Conservation (phyloP, 148 eudicot genomes). For the Vaccinium myrtillus region DNA sequence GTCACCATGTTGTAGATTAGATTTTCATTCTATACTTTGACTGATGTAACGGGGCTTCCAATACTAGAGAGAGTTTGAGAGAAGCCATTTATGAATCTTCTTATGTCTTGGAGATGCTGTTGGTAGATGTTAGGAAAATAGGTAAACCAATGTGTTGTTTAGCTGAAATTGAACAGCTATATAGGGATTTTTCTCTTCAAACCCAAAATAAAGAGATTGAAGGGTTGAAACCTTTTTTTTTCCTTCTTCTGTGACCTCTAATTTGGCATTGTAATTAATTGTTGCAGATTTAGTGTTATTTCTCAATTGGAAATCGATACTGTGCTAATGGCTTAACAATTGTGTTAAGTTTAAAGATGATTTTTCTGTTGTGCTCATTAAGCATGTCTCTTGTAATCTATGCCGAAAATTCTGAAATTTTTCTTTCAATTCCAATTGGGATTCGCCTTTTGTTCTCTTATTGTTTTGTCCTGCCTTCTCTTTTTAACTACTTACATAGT, state of each 20-base stretch:
- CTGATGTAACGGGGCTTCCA: constrained; percentile 12
- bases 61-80: constrained; percentile 6
- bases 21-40: constrained; percentile 18
- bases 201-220: background rate
- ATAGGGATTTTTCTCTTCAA: constrained; percentile 6
- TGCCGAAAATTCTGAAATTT: background rate
- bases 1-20: constrained; percentile 12
- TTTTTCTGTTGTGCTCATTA: background rate
- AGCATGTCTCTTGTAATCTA: background rate
- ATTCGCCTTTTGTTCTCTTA: too few species aligned
- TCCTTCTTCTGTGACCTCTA: background rate
- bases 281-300: constrained; percentile 7
- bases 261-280: constrained; percentile 7
- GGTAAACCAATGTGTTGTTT: constrained; percentile 17
- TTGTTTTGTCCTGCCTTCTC: too few species aligned
- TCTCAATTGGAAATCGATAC: background rate
- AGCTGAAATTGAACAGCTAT: constrained; percentile 17
- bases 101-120: constrained; percentile 13
- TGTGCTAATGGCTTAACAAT: background rate
- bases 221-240: background rate
- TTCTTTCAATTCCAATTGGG: background rate
- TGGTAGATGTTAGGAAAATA: constrained; percentile 18
- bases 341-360: background rate
- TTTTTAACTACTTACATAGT: too few species aligned
- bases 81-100: constrained; percentile 14